Evolutionary conservation across 2,329 filamentous ascomycete species (phyloP), one percentile per base, ranked within the genome.

Genomic region (Trichoderma sp.): DNA sequence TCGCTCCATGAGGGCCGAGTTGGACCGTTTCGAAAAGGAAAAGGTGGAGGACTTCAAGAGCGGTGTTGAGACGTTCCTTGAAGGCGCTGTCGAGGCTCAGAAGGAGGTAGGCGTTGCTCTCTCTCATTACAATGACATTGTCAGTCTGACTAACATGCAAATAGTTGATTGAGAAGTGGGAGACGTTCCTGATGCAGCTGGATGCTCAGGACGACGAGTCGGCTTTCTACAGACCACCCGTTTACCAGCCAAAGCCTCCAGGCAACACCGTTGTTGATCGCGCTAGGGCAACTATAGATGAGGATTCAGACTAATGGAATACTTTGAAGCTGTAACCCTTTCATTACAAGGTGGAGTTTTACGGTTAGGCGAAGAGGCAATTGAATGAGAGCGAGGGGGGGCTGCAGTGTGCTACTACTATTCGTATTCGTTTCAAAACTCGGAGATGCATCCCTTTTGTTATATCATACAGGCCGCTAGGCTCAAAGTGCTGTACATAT

Each of bases 41-140:
- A 99, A 99, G 85, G 96, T 99, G 3, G 96, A 99, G 80, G 96
- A 99, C 80, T 99, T 99, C 82, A 99, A 99, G 86, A 96, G 93
- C 74, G 95, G 95, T 0, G 95, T 99, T 2, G 96, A 99, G 84
- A 99, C 96, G 1, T 99, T 97, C 82, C 82, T 99, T 76, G 96
- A 99, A 85, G 95, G 96, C 78, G 94, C 96, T 4, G 94, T 99
- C 4, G 96, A 99, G 83, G 96, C 95, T 70, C 96, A 99, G 84
- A 99, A 99, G 83, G 96, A 99, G 91, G 95, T 96, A 80, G 20
- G 50, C 20, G 23, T 50, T 30, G 28, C 7, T 11, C 1, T n/a
- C 11, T 57, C 47, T 6, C 17, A 36, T 15, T 32, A 2, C 0
- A 43, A 57, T 26, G 4, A 36, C 6, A 53, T 43, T 3, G 6